Evolutionary conservation across 139 green algal genomes (phyloP).

Genomic region (Nannochloris sp.): DNA sequence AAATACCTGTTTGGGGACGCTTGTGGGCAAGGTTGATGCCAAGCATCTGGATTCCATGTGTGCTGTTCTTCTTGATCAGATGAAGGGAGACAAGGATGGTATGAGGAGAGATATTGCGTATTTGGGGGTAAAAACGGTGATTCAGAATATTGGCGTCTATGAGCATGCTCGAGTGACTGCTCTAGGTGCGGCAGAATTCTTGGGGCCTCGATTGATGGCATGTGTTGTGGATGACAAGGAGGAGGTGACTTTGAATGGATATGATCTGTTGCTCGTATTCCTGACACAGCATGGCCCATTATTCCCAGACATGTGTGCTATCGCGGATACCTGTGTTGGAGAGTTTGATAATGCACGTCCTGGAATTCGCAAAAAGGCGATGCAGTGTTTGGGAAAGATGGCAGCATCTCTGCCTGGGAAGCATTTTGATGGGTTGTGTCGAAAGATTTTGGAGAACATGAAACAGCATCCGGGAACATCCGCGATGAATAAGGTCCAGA

Average conservation of each 20-base stretch:
- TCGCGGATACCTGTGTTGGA: constrained; percentile 50
- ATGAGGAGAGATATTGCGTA: constrained; percentile 61
- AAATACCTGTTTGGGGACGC: constrained; percentile 78
- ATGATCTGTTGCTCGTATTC: constrained; percentile 22
- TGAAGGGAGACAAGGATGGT: constrained; percentile 58
- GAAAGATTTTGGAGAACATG: background rate
- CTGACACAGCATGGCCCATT: constrained; percentile 6
- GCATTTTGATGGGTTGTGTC: background rate
- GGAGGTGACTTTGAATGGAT: constrained; percentile 1
- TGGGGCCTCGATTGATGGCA: constrained; percentile 21
- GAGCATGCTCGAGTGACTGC: constrained; percentile 6
- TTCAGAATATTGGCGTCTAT: constrained; percentile 10
- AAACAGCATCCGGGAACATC: background rate
- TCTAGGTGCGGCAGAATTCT: background rate
- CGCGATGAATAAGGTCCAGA: constrained; percentile 24
- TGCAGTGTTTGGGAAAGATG: constrained; percentile 24
- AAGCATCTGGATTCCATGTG: constrained; percentile 37
- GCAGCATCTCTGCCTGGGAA: background rate
- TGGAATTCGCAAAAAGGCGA: constrained; percentile 60
- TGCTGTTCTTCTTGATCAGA: constrained; percentile 51
- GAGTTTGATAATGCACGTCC: constrained; percentile 50
- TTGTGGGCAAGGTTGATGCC: constrained; percentile 69
- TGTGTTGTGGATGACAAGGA: constrained; percentile 15
- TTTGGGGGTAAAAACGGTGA: constrained; percentile 78
- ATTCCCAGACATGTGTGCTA: constrained; percentile 23